A percentile compares a stretch with the other conserved stretches of the same genome.
phyloP scores from a whole-genome alignment of 441 rosid species.

The Pelargonium citronellum region DNA sequence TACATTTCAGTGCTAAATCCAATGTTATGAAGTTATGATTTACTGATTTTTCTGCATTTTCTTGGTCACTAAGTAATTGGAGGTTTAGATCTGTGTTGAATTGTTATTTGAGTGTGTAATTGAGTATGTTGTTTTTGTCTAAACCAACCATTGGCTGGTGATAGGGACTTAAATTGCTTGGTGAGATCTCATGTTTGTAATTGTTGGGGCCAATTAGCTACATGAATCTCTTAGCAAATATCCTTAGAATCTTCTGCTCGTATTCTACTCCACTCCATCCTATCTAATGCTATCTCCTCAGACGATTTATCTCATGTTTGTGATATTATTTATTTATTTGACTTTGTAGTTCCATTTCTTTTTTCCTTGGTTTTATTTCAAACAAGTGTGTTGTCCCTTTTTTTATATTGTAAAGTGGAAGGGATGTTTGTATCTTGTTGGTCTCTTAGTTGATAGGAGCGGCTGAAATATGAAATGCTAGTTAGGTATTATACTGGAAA shows the following conservation, averaged over 20 bases:
- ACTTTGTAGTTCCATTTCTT: not conserved
- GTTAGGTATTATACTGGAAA: not conserved
- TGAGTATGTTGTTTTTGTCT: not conserved
- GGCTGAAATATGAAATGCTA: not conserved
- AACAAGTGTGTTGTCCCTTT: not conserved
- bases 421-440: not conserved
- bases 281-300: too few relatives aligned
- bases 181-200: not conserved
- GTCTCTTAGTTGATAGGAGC: not conserved
- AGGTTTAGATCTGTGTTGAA: constrained; percentile 17
- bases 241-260: too few relatives aligned
- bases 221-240: too few relatives aligned
- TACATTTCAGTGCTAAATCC: not conserved
- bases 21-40: not conserved
- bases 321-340: not conserved
- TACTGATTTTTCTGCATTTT: not conserved
- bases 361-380: not conserved
- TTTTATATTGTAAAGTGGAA: not conserved
- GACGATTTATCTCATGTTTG: too few relatives aligned
- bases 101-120: constrained; percentile 13
- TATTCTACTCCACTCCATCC: too few relatives aligned
- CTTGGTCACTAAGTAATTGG: not conserved
- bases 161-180: not conserved
- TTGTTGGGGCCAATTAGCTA: too few relatives aligned
- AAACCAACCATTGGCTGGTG: not conserved